Base-by-base conservation (phyloP, 1,284 basidiomycete genomes). In the Pseudozyma sp. region DNA sequence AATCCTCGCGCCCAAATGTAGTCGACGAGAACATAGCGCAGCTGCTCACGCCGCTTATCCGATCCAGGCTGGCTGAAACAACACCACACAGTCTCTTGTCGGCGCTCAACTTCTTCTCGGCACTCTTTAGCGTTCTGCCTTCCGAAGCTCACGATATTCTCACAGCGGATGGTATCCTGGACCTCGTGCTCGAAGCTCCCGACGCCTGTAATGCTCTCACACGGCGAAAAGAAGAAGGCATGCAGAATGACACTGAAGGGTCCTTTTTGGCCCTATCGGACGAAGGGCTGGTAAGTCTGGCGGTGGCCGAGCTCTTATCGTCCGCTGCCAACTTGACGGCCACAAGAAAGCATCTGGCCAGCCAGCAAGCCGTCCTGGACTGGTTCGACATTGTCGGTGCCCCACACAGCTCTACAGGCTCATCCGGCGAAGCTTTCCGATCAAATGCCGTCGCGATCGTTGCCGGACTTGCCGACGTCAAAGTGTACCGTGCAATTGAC, bases 311-410 rank as follows among this genome's bases (percentile, higher is more conserved):
- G 47, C 61, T 75, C 10, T 30, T 75, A 30, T 61, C 54, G 14
- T 66, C 73, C 4, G 73, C 73, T 43, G 54, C 68, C 33, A 68
- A 69, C 11, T 54, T 57, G 35, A 54, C 57, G 7, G 49, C 57
- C 1, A 65, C 64, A 0, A 14, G 73, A 24, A 71, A 66, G 47
- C 54, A 56, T 19, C 61, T 73, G n/a, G 55, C 61, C 16, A 45
- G 34, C 1, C 70, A 73, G 35, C 70, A 73, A 44, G 61, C 56
- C 4, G 46, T 68, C n/a, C 58, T 73, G 9, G 70, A 73, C 24
- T 73, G 70, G 70, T 58, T 73, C 44, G 70, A 73, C 40, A 54
- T 73, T 16, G 51, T 53, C 24, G 44, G 53, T 17, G 65, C 56
- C 5, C 33, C 70, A 3, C 63, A 40, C 46, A 46, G 39, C 39